Percentiles rank a stretch among this genome's conserved stretches.
Evolutionary conservation across 116 monocot species (phyloP).

Genomic region (Posidonia oceanica): DNA sequence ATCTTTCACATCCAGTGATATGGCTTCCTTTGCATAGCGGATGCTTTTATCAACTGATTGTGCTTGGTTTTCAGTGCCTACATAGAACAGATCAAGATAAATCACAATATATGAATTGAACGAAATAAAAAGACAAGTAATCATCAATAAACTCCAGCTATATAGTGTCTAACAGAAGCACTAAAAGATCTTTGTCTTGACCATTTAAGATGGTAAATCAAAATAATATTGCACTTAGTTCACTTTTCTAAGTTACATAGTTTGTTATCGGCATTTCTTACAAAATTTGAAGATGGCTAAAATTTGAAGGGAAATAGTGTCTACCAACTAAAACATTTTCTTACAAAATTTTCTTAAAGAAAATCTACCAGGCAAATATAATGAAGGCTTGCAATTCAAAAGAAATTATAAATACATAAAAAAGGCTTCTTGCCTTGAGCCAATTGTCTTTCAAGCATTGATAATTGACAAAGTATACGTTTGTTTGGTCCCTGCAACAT

Average conservation of each 20-base stretch:
- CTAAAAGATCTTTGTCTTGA: too few relatives aligned
- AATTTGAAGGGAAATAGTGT: too few relatives aligned
- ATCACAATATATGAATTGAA: too few relatives aligned
- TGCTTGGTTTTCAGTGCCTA: constrained; percentile 42
- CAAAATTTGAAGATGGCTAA: too few relatives aligned
- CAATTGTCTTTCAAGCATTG: constrained; percentile 97
- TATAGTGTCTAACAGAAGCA: too few relatives aligned
- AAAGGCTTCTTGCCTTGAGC: constrained; percentile 55
- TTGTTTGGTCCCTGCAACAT: constrained; percentile 65
- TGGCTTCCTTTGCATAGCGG: constrained; percentile 80
- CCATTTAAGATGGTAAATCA: too few relatives aligned
- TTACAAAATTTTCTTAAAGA: not conserved
- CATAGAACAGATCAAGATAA: not conserved
- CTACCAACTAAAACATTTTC: too few relatives aligned
- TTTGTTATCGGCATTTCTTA: too few relatives aligned
- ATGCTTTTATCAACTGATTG: constrained; percentile 78
- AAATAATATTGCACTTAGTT: too few relatives aligned
- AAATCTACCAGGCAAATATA: not conserved
- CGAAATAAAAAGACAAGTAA: too few relatives aligned
- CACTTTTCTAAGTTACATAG: too few relatives aligned
- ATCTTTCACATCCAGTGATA: constrained; percentile 79
- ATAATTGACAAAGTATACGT: constrained; percentile 80
- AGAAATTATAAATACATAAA: not conserved
- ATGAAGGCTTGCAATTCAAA: not conserved
- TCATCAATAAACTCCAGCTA: too few relatives aligned